Conservation (phyloP, 75 land plant species). For the Cupressus sempervirens region DNA sequence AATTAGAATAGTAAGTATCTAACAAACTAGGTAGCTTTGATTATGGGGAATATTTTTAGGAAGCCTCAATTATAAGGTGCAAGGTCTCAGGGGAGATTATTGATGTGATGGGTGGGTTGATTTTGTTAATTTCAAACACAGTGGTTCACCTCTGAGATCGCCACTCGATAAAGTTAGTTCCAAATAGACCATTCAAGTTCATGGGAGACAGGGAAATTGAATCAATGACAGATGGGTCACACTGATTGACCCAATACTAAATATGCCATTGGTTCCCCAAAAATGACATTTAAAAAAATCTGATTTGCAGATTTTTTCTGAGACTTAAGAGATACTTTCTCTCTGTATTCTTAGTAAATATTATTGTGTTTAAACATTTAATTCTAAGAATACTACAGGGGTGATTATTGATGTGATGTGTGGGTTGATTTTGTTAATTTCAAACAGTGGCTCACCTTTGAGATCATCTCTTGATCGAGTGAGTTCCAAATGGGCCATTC, state of each 20-base stretch:
- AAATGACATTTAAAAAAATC: too few species aligned
- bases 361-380: too few species aligned
- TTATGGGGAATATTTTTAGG: too few species aligned
- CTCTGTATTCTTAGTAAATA: background rate
- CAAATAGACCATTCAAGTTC: background rate
- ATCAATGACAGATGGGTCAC: too few species aligned
- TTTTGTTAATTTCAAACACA: background rate
- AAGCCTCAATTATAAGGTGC: too few species aligned
- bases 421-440: background rate
- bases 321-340: background rate
- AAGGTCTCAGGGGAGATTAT: background rate
- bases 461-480: background rate
- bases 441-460: background rate
- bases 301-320: too few species aligned
- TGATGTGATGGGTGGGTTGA: background rate
- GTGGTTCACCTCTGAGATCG: background rate
- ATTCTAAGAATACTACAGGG: background rate
- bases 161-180: background rate
- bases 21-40: background rate
- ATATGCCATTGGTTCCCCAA: background rate
- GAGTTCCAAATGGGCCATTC: background rate
- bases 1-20: background rate
- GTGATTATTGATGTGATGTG: background rate
- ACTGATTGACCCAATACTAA: background rate
- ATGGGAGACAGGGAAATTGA: background rate